Base-by-base conservation (phyloP, 805 yeast species). In the Starmera caribaea region DNA sequence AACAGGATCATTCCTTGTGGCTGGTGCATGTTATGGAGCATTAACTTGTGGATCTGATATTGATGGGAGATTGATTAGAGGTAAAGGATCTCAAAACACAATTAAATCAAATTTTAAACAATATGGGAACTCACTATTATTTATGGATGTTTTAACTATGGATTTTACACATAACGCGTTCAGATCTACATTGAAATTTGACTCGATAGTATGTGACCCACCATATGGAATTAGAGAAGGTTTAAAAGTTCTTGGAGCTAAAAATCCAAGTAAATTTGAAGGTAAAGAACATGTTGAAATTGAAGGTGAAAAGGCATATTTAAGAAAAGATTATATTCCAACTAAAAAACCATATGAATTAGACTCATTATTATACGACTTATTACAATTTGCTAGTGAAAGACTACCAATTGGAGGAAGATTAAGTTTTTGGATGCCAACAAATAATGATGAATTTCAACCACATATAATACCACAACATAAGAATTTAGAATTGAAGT, bases 161-260 rank as follows among this genome's bases (percentile, higher is more conserved):
- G 98, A 92, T 62, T 92, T 92, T 59, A 92, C 97, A 3, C 88
- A 92, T 57, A 82, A 83, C 57, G 81, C 96, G 3, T 66, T 92
- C 39, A 68, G 96, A 47, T 42, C 57, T 1, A 69, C 72, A 45
- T 60, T 92, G 17, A 54, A 48, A 24, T 69, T 92, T 12, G 96
- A 92, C 55, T 70, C 84, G 1, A 90, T 92, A 5, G 74, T 90
- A 2, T 88, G 97, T 55, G 98, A 92, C 61, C 98, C 98, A 2
- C 98, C 98, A 0, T 92, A 92, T 58, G 98, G 98, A 11, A 94
- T 92, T 3, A 70, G 98, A 49, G 98, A 92, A 59, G 95, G 97
- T 4, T 73, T 92, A 39, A 88, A 87, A 57, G 96, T 88, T 1
- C 76, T 95, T 40, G 98, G 98, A 5, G 83, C 94, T 5, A 77